Percentiles rank a stretch among this genome's conserved stretches.
Conservation (phyloP, 495 filamentous ascomycete genomes). For the Xylaria intraflava region DNA sequence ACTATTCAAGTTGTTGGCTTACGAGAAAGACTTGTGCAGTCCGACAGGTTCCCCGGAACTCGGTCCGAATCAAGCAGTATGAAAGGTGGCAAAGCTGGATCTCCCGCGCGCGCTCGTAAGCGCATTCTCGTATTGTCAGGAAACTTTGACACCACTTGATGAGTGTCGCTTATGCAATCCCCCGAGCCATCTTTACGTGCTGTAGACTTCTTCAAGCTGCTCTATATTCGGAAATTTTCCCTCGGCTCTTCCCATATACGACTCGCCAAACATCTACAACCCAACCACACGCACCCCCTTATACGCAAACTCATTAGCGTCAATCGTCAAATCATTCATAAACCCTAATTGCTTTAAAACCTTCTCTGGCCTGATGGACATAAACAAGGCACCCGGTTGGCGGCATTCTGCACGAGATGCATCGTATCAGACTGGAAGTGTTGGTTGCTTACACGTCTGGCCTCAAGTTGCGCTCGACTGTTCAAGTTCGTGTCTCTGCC, state of each 20-base stretch:
- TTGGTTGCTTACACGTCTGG: not conserved
- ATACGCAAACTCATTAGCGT: not conserved
- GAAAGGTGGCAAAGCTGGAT: not conserved
- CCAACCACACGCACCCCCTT: not conserved
- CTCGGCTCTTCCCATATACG: not conserved
- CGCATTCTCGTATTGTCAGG: conserved; percentile 4
- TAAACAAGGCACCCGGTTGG: not conserved
- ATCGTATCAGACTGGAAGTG: not conserved
- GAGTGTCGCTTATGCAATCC: not conserved
- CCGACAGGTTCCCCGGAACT: not conserved
- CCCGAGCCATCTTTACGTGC: not conserved
- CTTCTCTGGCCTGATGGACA: not conserved
- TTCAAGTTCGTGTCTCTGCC: not conserved
- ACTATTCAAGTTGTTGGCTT: not conserved
- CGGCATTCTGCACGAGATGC: not conserved
- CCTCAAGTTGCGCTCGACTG: not conserved
- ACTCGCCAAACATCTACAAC: not conserved
- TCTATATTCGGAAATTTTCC: not conserved
- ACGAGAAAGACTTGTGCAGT: not conserved
- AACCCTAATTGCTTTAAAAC: not conserved
- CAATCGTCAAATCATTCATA: not conserved
- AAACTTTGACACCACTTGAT: not conserved
- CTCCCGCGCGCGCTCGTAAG: conserved; percentile 1
- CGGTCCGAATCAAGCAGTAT: conserved; percentile 8
- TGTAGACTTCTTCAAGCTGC: not conserved